A percentile compares a stretch with the other conserved stretches of the same genome.
phyloP scores from a whole-genome alignment of 192 early-diverging fungal species.

The Coemansia sp. region DNA sequence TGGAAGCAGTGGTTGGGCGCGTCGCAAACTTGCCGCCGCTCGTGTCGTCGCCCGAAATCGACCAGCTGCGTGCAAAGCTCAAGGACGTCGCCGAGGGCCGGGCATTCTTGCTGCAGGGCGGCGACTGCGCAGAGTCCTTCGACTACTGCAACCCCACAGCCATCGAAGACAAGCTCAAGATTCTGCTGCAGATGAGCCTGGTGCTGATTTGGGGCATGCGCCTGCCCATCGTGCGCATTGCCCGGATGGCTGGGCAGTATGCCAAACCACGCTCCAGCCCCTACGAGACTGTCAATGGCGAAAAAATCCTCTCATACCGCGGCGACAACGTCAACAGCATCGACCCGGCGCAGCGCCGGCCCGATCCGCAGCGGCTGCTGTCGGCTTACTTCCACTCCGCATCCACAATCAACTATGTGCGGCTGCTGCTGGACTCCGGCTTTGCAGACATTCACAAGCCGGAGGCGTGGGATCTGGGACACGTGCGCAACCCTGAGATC shows the following conservation, averaged over 20 bases:
- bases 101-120: conserved; percentile 94
- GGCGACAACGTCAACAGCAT: conserved; percentile 99
- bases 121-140: conserved; percentile 98
- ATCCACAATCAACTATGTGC: conserved; percentile 92
- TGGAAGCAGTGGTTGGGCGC: conserved; percentile 70
- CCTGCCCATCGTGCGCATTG: conserved; percentile 91
- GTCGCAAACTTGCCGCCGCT: conserved; percentile 82
- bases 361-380: conserved; percentile 91
- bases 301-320: conserved; percentile 82
- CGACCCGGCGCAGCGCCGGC: conserved; percentile 75
- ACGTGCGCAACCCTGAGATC: conserved; percentile 77
- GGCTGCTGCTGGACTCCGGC: conserved; percentile 74
- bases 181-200: conserved; percentile 95
- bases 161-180: conserved; percentile 95
- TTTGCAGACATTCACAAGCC: conserved; percentile 94
- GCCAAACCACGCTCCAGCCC: conserved; percentile 95
- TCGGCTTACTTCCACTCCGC: conserved; percentile 97
- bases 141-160: conserved; percentile 92
- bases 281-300: conserved; percentile 81
- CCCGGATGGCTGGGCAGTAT: conserved; percentile 98
- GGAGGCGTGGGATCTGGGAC: conserved; percentile 82
- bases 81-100: conserved; percentile 86
- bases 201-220: conserved; percentile 92
- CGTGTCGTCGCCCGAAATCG: conserved; percentile 85
- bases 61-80: conserved; percentile 76